Evolutionary conservation across 108 stramenopile genomes (phyloP), one percentile per base, ranked within the genome.

Genomic region (Nitzschia palea): DNA sequence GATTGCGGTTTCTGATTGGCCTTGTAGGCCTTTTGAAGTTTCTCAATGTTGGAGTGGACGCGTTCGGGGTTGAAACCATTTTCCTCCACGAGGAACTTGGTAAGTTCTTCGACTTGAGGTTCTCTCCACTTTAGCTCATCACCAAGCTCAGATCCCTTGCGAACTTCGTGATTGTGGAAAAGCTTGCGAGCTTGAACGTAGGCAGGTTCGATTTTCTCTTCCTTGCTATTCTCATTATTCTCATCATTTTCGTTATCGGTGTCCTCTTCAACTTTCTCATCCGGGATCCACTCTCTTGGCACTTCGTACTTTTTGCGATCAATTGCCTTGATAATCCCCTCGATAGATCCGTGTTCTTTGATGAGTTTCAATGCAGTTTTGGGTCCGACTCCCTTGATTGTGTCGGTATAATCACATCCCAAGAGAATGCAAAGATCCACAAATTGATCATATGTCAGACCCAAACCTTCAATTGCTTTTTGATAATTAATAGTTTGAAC

Each of bases 371-470:
- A 73, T 4, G 98, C 98, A 31, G 95, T 98, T 72, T 98, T 98
- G 17, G 99, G 99, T 26, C 99, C 99, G 26, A 99, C 89, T 45
- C 97, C 97, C 20, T 83, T 80, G 74, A 99, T 99, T 45, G 85
- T 90, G 52, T 91, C 91, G 55, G 94, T 94, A 76, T 99, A 99
- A 85, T 99, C 99, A 70, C 99, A 99, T 44, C 99, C 98, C 59
- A 78, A 79, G 18, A 99, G 79, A 63, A 99, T 95, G 66, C 98
- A 99, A 51, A 99, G 70, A 69, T 99, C 99, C 6, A 99, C 94
- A 83, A 99, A 99, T 58, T 99, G 91, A 45, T 96, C 97, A 55
- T 97, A 93, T 10, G 87, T 80, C 27, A 99, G 74, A 20, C 73
- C 94, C 52, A 99, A 66, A 1, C 96, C 98, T 55, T 88, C 80